Evolutionary conservation across 2,329 filamentous ascomycete genomes (phyloP), one percentile per base, ranked within the genome.

Genomic region (Arthrobotrys iridis): DNA sequence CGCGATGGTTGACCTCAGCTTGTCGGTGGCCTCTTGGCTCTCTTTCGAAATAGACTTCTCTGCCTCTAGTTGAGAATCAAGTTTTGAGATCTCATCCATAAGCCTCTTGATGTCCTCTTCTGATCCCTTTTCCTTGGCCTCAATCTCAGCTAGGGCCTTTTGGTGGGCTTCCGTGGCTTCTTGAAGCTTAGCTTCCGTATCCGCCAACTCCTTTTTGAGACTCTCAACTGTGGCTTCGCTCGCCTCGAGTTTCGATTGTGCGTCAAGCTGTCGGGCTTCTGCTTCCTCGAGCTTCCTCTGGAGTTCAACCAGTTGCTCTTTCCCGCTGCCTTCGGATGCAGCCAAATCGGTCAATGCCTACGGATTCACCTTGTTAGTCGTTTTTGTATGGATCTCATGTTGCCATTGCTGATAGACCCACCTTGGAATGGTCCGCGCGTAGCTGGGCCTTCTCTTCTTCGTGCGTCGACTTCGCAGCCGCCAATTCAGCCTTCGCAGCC

Each of bases 361-460:
- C 24, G 22, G 10, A 28, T 26, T 48, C 2, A 37, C 2, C 8
- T 48, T 15, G 37, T 55, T 58, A 73, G 50, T 7, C 15, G 13
- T 26, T 45, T 35, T 20, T 13, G 8, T n/a, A n/a, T n/a, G n/a
- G n/a, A 46, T 8, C 11, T 6, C 15, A 3, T 11, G 11, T 1
- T 33, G 3, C 2, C 11, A 24, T 10, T 20, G 13, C 10, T 2
- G 3, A 30, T 6, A 3, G 24, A 11, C 50, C 15, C 15, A 70
- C 66, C 50, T 66, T 65, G 3, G 71, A 58, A 30, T 76, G 72
- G 10, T 57, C 52, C 35, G 59, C 65, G 18, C 15, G 30, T 2
- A 76, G 64, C 28, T 76, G 50, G 8, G 41, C 50, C 43, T 66
- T 76, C 22, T 71, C 72, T 10, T 63, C 45, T 10, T 76, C 72